Evolutionary conservation across 2,329 filamentous ascomycete species (phyloP), one percentile per base, ranked within the genome.

Genomic region (Neodidymelliopsis sp.): DNA sequence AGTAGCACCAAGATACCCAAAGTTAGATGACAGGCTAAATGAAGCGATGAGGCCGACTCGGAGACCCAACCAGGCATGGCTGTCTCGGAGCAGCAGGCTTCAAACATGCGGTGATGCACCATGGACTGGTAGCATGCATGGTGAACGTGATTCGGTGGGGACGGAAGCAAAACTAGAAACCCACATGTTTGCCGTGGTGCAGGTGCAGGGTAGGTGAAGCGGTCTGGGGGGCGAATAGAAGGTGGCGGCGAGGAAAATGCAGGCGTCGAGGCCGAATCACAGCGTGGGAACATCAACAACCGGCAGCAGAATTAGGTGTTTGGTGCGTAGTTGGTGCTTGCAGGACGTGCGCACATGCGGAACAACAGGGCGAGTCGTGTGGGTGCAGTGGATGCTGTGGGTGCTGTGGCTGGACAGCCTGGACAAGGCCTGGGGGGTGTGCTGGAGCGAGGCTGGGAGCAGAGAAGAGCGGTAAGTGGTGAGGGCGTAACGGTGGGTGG

Each of bases 231-330:
- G 54, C 56, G 56, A 57, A 36, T 53, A 53, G 58, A 39, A 37
- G 35, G 29, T 33, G 47, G 43, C 40, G 36, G 15, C 4, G 1
- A 4, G 31, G 37, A 31, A 56, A 59, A 56, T 45, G 46, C 43
- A 48, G 31, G 37, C 20, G 43, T 31, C 30, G 38, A 51, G 54
- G 40, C 50, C 40, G 49, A 57, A 62, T 62, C 57, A 62, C 54
- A 24, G 49, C 29, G 44, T 50, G 31, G 47, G 41, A 39, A 28
- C 4, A 12, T 24, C 33, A 19, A 20, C 24, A 50, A 55, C 37
- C 45, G 44, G 33, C 15, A 38, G 46, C 15, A 30, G n/a, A n/a
- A n/a, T n/a, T n/a, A n/a, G 18, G 24, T 13, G 28, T 31, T 10
- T 13, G 18, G 29, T 3, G n/a, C 12, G 29, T 16, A 16, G 29